Evolutionary conservation across 352 stramenopile genomes (phyloP).

Genomic region (Globisporangium barbulae): DNA sequence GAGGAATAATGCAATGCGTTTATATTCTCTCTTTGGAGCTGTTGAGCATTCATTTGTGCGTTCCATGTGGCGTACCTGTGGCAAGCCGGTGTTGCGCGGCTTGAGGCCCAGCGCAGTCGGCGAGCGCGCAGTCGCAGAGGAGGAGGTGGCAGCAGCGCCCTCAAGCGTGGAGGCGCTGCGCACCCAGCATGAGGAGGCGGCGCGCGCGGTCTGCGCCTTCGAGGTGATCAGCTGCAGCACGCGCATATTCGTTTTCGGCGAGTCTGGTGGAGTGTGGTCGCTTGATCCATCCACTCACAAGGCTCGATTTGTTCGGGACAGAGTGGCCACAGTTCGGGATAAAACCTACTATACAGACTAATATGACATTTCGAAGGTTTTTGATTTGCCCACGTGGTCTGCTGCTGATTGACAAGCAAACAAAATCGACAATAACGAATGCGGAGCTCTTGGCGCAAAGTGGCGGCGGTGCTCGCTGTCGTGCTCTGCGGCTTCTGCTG

Average conservation of each 20-base stretch:
- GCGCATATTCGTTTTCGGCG: constrained; percentile 29
- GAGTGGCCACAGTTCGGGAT: neutral
- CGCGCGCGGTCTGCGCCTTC: constrained; percentile 27
- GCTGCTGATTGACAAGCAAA: constrained; percentile 9
- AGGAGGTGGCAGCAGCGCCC: constrained; percentile 7
- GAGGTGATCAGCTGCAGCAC: constrained; percentile 32
- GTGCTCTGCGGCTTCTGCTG: constrained; percentile 2
- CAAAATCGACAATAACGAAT: constrained; percentile 11
- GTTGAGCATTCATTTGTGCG: neutral
- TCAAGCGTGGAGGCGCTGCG: constrained; percentile 44
- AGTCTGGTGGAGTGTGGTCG: constrained; percentile 7
- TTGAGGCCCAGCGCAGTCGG: constrained; percentile 66
- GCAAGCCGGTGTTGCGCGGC: constrained; percentile 44
- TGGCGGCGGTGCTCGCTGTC: constrained; percentile 12
- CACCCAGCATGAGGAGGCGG: constrained; percentile 36
- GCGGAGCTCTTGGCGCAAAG: constrained; percentile 4
- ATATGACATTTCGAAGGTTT: neutral
- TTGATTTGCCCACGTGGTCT: neutral
- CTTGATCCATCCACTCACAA: constrained; percentile 12
- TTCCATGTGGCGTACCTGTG: constrained; percentile 32
- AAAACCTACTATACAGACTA: neutral
- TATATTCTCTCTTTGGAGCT: neutral
- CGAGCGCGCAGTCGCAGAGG: constrained; percentile 31
- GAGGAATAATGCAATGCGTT: neutral
- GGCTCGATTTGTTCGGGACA: neutral